These are phyloP conservation scores for Cajanus cajan DNA, from an alignment of 306 rosid genomes.

Conservation along the genomic window DNA sequence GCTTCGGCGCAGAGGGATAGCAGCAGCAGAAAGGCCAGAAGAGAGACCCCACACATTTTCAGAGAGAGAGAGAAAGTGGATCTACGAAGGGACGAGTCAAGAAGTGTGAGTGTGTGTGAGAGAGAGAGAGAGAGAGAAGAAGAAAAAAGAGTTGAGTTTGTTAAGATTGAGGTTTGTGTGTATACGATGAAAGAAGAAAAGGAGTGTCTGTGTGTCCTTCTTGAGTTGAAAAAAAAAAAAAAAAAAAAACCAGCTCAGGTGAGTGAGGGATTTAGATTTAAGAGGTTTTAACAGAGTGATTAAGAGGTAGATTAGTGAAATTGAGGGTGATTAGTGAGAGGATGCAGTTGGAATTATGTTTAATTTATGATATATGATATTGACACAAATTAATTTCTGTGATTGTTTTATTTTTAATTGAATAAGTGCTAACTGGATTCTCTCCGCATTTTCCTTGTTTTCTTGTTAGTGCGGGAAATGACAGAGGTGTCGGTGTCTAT, in stretches of 20 bases:
- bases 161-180: not conserved
- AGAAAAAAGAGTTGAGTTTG: not conserved
- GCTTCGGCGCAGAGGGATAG: constrained; percentile 50
- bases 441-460: not conserved
- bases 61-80: constrained; percentile 35
- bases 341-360: too few species aligned
- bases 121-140: not conserved
- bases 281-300: too few species aligned
- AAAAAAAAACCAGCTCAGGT: not conserved
- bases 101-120: too few species aligned
- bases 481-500: constrained; percentile 27
- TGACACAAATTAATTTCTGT: not conserved
- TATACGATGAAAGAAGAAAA: not conserved
- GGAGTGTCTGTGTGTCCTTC: not conserved
- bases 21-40: constrained; percentile 37
- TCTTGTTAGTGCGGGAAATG: not conserved
- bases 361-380: not conserved
- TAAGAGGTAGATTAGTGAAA: constrained; percentile 7
- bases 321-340: not conserved
- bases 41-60: constrained; percentile 6
- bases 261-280: too few species aligned
- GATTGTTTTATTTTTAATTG: not conserved
- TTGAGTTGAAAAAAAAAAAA: not conserved
- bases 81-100: constrained; percentile 27
- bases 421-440: not conserved